Percentiles rank a stretch among this genome's conserved stretches.
Conservation (phyloP, 768 basidiomycete species). For the Boletus fagicola region DNA sequence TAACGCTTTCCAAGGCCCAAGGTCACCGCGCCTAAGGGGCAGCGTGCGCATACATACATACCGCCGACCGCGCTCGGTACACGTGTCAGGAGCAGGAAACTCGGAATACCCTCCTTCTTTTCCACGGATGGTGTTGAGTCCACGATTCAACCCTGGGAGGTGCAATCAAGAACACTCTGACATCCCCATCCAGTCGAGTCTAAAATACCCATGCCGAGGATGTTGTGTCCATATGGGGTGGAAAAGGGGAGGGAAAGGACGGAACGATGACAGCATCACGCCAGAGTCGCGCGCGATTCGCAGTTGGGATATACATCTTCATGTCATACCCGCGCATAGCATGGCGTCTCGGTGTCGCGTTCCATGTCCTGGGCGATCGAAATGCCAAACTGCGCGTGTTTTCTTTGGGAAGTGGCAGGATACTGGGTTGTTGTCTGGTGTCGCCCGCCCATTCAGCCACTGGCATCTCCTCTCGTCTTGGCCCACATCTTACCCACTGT, state of each 20-base stretch:
- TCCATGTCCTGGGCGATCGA: background rate
- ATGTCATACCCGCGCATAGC: background rate
- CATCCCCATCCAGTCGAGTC: background rate
- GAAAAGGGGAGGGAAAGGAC: background rate
- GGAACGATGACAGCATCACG: background rate
- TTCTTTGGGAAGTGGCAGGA: background rate
- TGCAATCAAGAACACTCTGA: background rate
- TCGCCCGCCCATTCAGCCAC: background rate
- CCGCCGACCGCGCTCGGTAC: slow-evolving; percentile 7
- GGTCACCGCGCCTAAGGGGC: background rate
- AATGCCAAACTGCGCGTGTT: background rate
- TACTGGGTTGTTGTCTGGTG: background rate
- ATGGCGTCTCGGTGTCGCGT: background rate
- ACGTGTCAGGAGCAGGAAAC: slow-evolving; percentile 11
- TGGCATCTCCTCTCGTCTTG: background rate
- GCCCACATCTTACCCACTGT: background rate
- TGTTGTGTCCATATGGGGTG: background rate
- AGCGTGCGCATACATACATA: background rate
- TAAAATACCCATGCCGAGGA: background rate
- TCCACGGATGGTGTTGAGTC: background rate
- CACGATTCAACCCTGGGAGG: background rate
- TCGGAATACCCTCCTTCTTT: slow-evolving; percentile 8
- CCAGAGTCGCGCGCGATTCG: slow-evolving; percentile 16
- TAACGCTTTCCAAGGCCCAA: slow-evolving; percentile 2
- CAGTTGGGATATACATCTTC: background rate